A percentile compares a stretch with the other conserved stretches of the same genome.
Evolutionary conservation across 2,329 filamentous ascomycete species (phyloP).

Genomic region (Trichoderma sp.): DNA sequence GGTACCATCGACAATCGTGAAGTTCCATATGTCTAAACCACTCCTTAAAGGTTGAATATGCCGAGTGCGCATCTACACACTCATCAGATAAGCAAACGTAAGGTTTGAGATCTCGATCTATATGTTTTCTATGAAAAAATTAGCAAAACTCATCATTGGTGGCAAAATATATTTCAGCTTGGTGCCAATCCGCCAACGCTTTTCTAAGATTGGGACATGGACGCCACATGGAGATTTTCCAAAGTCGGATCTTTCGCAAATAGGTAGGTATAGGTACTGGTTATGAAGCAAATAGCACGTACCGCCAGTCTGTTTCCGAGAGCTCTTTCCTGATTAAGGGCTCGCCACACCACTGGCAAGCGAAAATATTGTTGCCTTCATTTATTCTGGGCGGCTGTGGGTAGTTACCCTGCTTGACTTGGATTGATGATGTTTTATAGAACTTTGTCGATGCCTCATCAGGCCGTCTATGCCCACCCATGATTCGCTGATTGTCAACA

Average conservation of each 20-base stretch:
- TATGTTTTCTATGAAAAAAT: too few species aligned
- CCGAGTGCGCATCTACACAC: constrained; percentile 3
- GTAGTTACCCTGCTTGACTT: constrained; percentile 18
- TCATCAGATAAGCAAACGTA: constrained; percentile 26
- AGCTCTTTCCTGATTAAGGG: background rate
- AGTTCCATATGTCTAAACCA: constrained; percentile 24
- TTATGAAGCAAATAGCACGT: background rate
- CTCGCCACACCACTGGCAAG: constrained; percentile 13
- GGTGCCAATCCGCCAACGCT: too few species aligned
- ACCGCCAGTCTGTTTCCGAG: constrained; percentile 5
- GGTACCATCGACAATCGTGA: constrained; percentile 22
- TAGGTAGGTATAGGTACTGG: too few species aligned
- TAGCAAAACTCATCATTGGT: too few species aligned
- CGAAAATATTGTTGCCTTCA: background rate
- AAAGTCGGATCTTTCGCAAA: too few species aligned
- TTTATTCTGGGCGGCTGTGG: background rate
- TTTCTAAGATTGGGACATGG: too few species aligned
- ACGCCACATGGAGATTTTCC: too few species aligned
- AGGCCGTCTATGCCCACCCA: background rate
- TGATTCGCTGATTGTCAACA: constrained; percentile 15
- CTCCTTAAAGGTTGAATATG: constrained; percentile 10
- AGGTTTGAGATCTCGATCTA: constrained; percentile 29
- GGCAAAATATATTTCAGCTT: too few species aligned
- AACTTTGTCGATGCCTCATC: background rate
- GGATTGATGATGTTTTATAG: constrained; percentile 19